A percentile compares a stretch with the other conserved stretches of the same genome.
phyloP scores from a whole-genome alignment of 106 monocot genomes.

The Cymbidium sinense region DNA sequence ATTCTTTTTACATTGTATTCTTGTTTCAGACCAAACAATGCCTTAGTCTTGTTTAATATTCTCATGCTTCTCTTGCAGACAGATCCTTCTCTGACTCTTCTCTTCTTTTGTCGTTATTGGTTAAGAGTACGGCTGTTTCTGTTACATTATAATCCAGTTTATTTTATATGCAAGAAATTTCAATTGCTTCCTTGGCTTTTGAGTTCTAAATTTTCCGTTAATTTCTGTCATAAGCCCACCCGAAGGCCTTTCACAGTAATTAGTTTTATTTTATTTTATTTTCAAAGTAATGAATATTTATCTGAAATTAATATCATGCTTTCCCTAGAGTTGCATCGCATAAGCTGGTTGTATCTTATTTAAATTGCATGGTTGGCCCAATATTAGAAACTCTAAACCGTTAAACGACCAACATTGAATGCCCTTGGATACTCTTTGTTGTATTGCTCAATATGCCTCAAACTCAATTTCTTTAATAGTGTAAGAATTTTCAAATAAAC shows the following conservation, averaged over 20 bases:
- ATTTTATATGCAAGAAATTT: not conserved
- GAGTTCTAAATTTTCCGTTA: not conserved
- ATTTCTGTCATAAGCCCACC: too few relatives aligned
- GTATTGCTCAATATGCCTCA: not conserved
- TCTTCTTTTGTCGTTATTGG: too few relatives aligned
- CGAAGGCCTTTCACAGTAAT: too few relatives aligned
- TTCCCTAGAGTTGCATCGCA: not conserved
- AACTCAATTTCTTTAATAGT: not conserved
- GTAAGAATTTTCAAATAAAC: not conserved
- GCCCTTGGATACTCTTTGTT: not conserved
- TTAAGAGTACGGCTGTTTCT: not conserved
- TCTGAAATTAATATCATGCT: not conserved
- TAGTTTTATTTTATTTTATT: not conserved
- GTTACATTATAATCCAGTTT: not conserved
- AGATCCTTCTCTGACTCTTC: too few relatives aligned
- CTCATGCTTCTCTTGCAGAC: too few relatives aligned
- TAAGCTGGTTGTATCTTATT: not conserved
- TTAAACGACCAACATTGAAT: not conserved
- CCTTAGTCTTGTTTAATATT: too few relatives aligned
- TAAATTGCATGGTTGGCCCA: too few relatives aligned
- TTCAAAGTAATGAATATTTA: not conserved
- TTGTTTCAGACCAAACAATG: too few relatives aligned
- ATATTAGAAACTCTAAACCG: not conserved
- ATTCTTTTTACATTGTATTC: too few relatives aligned
- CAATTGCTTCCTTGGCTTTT: not conserved